Evolutionary conservation across 257 asterid species (phyloP).

Genomic region (Nicotiana obtusifolia): DNA sequence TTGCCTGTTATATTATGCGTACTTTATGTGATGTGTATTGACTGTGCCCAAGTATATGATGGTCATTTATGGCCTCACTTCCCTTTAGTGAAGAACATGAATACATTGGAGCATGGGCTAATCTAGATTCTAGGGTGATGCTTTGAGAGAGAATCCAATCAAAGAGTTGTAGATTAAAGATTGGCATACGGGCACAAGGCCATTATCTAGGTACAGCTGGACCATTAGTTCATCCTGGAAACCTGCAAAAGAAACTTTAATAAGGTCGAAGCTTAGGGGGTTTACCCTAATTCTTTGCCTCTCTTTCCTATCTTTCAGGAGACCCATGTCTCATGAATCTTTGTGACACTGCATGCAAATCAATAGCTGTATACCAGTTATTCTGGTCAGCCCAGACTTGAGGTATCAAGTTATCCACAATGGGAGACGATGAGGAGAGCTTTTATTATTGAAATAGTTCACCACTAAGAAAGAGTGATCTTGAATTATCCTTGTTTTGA

Average conservation of each 20-base stretch:
- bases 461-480: neutral
- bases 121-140: neutral
- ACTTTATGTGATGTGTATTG: neutral
- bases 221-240: neutral
- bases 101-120: neutral
- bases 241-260: neutral
- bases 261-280: neutral
- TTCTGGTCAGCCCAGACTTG: neutral
- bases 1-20: neutral
- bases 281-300: neutral
- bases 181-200: neutral
- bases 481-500: neutral
- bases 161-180: neutral
- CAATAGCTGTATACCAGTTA: constrained; percentile 4
- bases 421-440: neutral
- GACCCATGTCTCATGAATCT: neutral
- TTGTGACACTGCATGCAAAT: neutral
- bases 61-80: neutral
- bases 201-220: neutral
- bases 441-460: neutral
- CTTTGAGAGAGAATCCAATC: neutral
- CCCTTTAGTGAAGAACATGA: neutral
- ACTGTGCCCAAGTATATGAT: neutral
- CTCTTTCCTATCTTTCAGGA: neutral
- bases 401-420: neutral